A percentile compares a stretch with the other conserved stretches of the same genome.
Conservation (phyloP, 2,329 filamentous ascomycete genomes). For the Metarhizium brunneum region DNA sequence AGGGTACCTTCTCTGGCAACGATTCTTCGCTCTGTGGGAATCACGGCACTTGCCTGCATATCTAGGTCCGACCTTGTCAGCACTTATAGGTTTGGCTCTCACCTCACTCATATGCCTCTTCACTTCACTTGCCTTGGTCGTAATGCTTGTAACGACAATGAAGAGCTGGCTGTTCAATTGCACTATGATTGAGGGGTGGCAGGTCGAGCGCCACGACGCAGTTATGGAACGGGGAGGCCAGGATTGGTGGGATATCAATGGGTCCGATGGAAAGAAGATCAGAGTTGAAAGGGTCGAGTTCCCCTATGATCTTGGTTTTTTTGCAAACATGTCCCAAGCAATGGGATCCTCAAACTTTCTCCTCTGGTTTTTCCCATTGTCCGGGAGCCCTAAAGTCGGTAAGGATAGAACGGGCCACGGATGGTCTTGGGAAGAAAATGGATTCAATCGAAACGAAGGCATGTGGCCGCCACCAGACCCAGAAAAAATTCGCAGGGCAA, state of each 20-base stretch:
- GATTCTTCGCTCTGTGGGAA: slow-evolving; percentile 52
- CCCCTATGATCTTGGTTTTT: slow-evolving; percentile 73
- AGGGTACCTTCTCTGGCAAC: slow-evolving; percentile 48
- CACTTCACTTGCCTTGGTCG: slow-evolving; percentile 50
- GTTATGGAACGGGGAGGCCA: slow-evolving; percentile 38
- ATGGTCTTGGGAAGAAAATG: slow-evolving; percentile 65
- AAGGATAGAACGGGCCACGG: slow-evolving; percentile 31
- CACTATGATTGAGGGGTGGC: slow-evolving; percentile 78
- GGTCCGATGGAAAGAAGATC: slow-evolving; percentile 29
- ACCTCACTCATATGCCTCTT: slow-evolving; percentile 48
- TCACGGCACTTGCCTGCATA: slow-evolving; percentile 62
- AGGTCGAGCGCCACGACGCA: slow-evolving; percentile 54
- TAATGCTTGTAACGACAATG: slow-evolving; percentile 56
- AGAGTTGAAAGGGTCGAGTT: slow-evolving; percentile 61
- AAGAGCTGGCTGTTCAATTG: slow-evolving; percentile 58
- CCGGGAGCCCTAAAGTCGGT: slow-evolving; percentile 36
- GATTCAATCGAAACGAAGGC: slow-evolving; percentile 55
- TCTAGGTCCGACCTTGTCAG: slow-evolving; percentile 54
- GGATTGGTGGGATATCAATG: slow-evolving; percentile 33
- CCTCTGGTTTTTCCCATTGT: slow-evolving; percentile 61
- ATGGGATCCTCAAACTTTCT: slow-evolving; percentile 63
- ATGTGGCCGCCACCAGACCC: slow-evolving; percentile 58
- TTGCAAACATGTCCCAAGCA: slow-evolving; percentile 61
- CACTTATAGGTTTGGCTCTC: slow-evolving; percentile 52
- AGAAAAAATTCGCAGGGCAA: slow-evolving; percentile 43